Percentiles rank a stretch among this genome's conserved stretches.
Conservation (phyloP, 768 basidiomycete species). For the Rhizopogon sp. region DNA sequence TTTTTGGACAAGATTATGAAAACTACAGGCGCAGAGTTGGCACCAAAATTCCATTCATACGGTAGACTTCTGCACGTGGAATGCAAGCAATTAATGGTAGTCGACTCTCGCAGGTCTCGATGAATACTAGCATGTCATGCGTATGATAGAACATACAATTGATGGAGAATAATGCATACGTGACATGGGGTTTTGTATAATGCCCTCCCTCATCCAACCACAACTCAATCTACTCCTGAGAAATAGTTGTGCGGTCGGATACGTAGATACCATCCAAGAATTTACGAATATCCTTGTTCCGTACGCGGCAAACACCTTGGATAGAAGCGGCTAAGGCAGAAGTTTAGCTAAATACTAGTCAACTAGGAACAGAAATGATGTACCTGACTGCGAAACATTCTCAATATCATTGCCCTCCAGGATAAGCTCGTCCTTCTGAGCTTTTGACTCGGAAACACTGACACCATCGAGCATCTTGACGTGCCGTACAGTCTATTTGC, state of each 20-base stretch:
- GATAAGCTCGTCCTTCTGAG: conserved; percentile 93
- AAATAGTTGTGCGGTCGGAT: conserved; percentile 66
- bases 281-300: conserved; percentile 99
- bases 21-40: conserved; percentile 71
- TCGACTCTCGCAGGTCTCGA: neutral
- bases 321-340: conserved; percentile 77
- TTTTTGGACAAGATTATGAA: conserved; percentile 88
- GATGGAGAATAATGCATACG: conserved; percentile 17
- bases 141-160: conserved; percentile 19
- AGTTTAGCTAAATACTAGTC: neutral
- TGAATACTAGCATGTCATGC: conserved; percentile 14
- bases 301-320: conserved; percentile 93
- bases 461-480: conserved; percentile 92
- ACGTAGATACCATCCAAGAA: conserved; percentile 95
- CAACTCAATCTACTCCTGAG: conserved; percentile 34
- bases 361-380: conserved; percentile 7
- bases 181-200: conserved; percentile 13
- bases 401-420: conserved; percentile 95
- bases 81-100: neutral
- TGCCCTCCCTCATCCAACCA: conserved; percentile 3
- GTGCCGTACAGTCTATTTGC: conserved; percentile 75
- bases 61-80: conserved; percentile 30
- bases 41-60: conserved; percentile 86
- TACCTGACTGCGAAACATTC: conserved; percentile 95
- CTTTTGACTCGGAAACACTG: conserved; percentile 75